Evolutionary conservation across 2,329 filamentous ascomycete species (phyloP), one percentile per base, ranked within the genome.

Genomic region (Talaromyces pinophilus): DNA sequence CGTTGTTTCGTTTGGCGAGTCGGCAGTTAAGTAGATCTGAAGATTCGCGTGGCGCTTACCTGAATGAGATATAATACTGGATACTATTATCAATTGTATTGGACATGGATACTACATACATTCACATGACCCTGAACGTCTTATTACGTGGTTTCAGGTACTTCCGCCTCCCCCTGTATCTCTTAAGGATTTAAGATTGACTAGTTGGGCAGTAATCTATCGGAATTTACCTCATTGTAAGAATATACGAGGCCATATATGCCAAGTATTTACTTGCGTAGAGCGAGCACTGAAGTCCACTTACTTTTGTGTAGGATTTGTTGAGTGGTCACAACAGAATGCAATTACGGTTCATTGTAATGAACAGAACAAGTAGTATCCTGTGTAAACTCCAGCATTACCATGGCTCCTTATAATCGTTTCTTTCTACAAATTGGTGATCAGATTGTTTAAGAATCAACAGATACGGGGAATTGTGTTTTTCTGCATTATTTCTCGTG

Each of bases 21-120:
- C 38, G 22, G 22, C 38, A 44, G 19, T 40, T 46, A n/a, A 10
- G 38, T 42, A 46, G 38, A 46, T 44, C 38, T 60, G 57, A 28
- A 60, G 57, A 60, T 60, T 60, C 4, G 17, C 19, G 19, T 46
- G 38, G 19, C 17, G 25, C 38, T 60, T 60, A 46, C 38, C 35
- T 33, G 6, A 60, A 44, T 30, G 22, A 60, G 57, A 33, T 19
- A 46, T 60, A 30, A 13, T 25, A 33, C 57, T 30, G 11, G 33
- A 57, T 38, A 15, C 13, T 22, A 38, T 38, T 8, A 17, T 25
- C 5, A 7, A 40, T 19, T 19, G 8, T 35, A 22, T n/a, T 38
- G n/a, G n/a, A 19, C n/a, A 13, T 25, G 33, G 25, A 28, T 17
- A 17, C 25, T 57, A n/a, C 11, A 2, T 4, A 40, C 54, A 22